Evolutionary conservation across 257 asterid genomes (phyloP).

Genomic region (Coffea canephora): DNA sequence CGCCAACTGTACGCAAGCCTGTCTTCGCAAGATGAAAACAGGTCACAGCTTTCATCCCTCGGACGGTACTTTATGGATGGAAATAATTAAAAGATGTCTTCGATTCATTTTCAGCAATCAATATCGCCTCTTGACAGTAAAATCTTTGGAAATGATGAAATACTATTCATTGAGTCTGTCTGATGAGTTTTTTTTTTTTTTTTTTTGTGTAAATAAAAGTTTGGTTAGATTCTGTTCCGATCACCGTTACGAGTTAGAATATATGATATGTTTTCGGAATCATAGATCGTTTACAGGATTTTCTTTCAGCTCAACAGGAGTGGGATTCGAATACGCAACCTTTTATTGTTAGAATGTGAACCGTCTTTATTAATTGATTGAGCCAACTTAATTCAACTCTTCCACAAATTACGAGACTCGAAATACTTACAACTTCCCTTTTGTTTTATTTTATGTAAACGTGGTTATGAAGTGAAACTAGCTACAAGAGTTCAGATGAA

Average conservation of each 20-base stretch:
- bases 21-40: not conserved
- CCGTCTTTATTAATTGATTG: not conserved
- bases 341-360: no score
- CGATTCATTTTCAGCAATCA: not conserved
- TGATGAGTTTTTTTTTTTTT: no score
- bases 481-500: not conserved
- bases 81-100: not conserved
- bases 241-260: no score
- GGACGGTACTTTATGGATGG: not conserved
- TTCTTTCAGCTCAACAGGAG: no score
- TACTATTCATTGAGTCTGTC: not conserved
- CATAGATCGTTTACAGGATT: no score
- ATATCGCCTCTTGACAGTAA: not conserved
- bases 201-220: no score
- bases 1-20: not conserved
- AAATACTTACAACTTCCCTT: not conserved
- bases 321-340: no score
- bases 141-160: not conserved
- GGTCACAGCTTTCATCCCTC: not conserved
- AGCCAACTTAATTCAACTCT: not conserved
- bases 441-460: not conserved
- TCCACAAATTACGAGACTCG: not conserved
- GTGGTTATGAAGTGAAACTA: not conserved
- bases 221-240: no score
- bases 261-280: no score